Percentiles rank a stretch among this genome's conserved stretches.
Conservation (phyloP, 2,329 filamentous ascomycete species). For the Calycina marina region DNA sequence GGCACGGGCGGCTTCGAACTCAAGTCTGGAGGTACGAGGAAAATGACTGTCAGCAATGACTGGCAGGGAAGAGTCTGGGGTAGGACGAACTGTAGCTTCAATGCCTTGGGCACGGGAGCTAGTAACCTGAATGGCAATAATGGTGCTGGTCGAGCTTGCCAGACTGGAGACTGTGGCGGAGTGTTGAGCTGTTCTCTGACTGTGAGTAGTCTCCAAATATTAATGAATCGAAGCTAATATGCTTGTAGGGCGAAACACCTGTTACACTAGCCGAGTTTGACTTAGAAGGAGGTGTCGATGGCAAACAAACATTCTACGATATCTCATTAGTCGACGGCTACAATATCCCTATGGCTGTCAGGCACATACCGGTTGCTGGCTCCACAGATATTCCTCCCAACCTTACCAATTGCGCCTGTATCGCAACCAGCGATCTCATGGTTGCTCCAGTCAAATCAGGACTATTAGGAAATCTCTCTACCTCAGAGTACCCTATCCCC, state of each 20-base stretch:
- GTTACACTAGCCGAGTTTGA: slow-evolving; percentile 73
- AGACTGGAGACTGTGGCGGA: slow-evolving; percentile 63
- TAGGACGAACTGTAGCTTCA: slow-evolving; percentile 70
- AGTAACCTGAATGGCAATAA: slow-evolving; percentile 26
- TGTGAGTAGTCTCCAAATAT: slow-evolving; percentile 30
- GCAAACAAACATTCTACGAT: slow-evolving; percentile 62
- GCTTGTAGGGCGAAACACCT: slow-evolving; percentile 50
- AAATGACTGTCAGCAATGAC: slow-evolving; percentile 51
- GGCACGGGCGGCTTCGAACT: slow-evolving; percentile 55
- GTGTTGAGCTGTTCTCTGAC: slow-evolving; percentile 53
- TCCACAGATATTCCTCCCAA: slow-evolving; percentile 55
- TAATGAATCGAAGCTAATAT: slow-evolving; percentile 8
- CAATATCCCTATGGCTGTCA: slow-evolving; percentile 57
- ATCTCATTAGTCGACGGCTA: slow-evolving; percentile 77
- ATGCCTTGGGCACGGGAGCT: slow-evolving; percentile 42
- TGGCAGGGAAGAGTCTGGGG: slow-evolving; percentile 80
- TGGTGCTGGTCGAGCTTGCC: slow-evolving; percentile 42
- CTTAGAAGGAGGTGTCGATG: slow-evolving; percentile 46
- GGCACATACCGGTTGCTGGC: slow-evolving; percentile 41
- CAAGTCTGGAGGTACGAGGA: slow-evolving; percentile 37
- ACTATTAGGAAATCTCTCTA: slow-evolving; percentile 38
- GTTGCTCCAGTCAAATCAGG: slow-evolving; percentile 37
- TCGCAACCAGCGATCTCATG: slow-evolving; percentile 52
- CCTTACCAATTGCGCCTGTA: slow-evolving; percentile 62
- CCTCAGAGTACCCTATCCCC: slow-evolving; percentile 50